Base-by-base conservation (phyloP, 1,139 yeast genomes). In the Pichia norvegensis region DNA sequence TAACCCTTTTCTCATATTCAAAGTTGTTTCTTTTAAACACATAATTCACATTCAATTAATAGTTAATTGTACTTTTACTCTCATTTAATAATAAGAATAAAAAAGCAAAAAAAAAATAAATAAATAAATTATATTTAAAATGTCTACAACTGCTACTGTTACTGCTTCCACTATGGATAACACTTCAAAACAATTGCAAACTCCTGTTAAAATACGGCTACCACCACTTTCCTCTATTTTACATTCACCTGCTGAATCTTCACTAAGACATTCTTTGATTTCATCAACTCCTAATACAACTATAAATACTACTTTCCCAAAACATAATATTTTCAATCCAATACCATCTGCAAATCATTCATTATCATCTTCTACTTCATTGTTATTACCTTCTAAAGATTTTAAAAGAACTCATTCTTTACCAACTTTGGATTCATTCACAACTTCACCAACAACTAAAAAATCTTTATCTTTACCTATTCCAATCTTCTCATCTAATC, bases 301-400 rank as follows among this genome's bases (percentile, higher is more conserved):
- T 6, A 50, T 50, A 35, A 51, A 52, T 38, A 51, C 53, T 42
- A 54, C 60, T 22, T 47, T 51, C 31, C 57, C 60, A 16, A 50
- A 35, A n/a, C 47, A 40, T 50, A 57, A 11, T 25, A 42, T 29
- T 31, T 36, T 22, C 29, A 46, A 22, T 19, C 21, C 37, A 13
- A 8, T 35, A 29, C 33, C 45, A 4, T 19, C 40, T 13, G 39
- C 40, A 23, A 29, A 27, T 27, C 31, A 27, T 13, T 13, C 42
- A 10, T 33, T 46, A 2, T 10, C 20, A 31, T 41, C 40, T 8
- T 9, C 21, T 33, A 16, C 20, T 35, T 14, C 35, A 33, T 42
- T 37, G 8, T 20, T 41, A 22, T 19, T 36, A 14, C 25, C 35
- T n/a, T 17, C 42, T n/a, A 27, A 27, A 27, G 17, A 20, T 9